Base-by-base conservation (phyloP, 2,329 filamentous ascomycete species). In the Aspergillus sp. region DNA sequence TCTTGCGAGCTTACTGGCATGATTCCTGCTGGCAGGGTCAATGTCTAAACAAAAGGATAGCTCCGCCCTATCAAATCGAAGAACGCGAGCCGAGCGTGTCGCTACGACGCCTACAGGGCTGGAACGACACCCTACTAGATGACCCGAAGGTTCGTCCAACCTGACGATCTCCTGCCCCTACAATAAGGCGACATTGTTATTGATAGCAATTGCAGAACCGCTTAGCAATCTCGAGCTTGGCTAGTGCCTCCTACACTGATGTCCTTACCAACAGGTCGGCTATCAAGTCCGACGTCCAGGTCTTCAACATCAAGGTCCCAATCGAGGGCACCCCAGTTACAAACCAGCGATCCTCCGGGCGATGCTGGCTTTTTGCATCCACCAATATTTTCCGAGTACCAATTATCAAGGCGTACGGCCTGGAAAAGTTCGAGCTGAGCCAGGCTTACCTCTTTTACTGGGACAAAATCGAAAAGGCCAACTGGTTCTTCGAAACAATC, bases 311-410 rank as follows among this genome's bases (percentile, higher is more conserved):
- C 72, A 86, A 86, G 72, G 92, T 96, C 59, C 89, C 91, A 0
- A 82, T 90, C 54, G 91, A 96, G 73, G 92, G 91, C 49, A 83
- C 81, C 0, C 92, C 92, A 0, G 88, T 96, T 61, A 96, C 92
- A 0, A 93, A 96, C 73, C 91, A 96, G 77, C 83, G 88, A 34
- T 84, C 84, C 7, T 92, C 89, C 2, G 92, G 91, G 7, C 83
- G 92, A 62, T 96, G 92, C 80, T 96, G 92, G 92, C 84, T 96
- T 61, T 96, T 96, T 66, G 92, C 92, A 1, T 86, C 89, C 4
- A 95, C 90, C n/a, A 96, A 96, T 66, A 87, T 96, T 56, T 95
- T 96, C 77, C 88, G 92, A 27, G 83, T 96, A n/a, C 89, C 91
- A 1, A 80, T 96, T 47, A 93, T 95, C 88, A 89, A 90, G 75